Evolutionary conservation across 1,284 basidiomycete genomes (phyloP).

Genomic region (Salmacisia buchloeana): DNA sequence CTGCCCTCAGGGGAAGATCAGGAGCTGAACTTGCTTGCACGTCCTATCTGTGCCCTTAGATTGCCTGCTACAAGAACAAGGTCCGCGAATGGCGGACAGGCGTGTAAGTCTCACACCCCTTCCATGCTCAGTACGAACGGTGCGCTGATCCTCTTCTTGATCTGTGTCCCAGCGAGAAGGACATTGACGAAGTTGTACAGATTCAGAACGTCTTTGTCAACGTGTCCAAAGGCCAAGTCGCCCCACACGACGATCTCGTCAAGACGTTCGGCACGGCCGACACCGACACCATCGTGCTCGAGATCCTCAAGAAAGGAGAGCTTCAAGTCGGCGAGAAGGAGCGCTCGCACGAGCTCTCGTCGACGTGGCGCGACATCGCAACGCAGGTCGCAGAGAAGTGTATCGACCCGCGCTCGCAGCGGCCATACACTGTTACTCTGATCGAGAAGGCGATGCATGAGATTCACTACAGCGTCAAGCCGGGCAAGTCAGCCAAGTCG

Average conservation of each 20-base stretch:
- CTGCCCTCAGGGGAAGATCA: neutral
- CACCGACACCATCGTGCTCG: slow-evolving; percentile 69
- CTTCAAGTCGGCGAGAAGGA: slow-evolving; percentile 97
- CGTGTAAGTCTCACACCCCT: slow-evolving; percentile 54
- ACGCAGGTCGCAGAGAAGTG: slow-evolving; percentile 91
- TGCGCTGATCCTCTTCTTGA: neutral
- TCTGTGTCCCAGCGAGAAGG: slow-evolving; percentile 61
- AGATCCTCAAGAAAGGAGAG: slow-evolving; percentile 95
- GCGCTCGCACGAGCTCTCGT: slow-evolving; percentile 76
- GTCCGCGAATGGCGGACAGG: slow-evolving; percentile 92
- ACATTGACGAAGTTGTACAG: slow-evolving; percentile 92
- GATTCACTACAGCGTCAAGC: slow-evolving; percentile 82
- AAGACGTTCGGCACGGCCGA: slow-evolving; percentile 82
- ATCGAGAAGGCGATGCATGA: slow-evolving; percentile 98
- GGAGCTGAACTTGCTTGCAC: neutral
- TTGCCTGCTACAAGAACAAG: slow-evolving; percentile 99
- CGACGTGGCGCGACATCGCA: slow-evolving; percentile 83
- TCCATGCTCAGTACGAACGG: neutral
- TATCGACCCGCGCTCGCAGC: slow-evolving; percentile 81
- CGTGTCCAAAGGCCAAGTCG: slow-evolving; percentile 91
- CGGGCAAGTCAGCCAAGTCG: slow-evolving; percentile 78
- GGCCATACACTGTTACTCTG: slow-evolving; percentile 87
- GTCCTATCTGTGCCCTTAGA: slow-evolving; percentile 36
- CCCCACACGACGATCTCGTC: slow-evolving; percentile 78
- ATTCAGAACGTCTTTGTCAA: slow-evolving; percentile 94